Base-by-base conservation (phyloP, 306 rosid genomes). In the Delonix regia region DNA sequence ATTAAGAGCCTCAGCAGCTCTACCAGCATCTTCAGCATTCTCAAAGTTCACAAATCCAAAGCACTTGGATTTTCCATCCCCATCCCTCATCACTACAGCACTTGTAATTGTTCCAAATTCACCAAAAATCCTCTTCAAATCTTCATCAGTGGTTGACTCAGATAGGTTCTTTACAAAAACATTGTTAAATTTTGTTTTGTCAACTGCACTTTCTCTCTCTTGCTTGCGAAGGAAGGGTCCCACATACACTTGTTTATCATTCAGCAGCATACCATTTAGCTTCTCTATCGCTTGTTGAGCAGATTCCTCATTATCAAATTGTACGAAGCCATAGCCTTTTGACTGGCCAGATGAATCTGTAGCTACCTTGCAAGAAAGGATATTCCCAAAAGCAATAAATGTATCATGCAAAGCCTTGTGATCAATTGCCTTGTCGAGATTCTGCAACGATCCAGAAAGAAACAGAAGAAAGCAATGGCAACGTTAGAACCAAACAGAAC, bases 141-240 rank as follows among this genome's bases (percentile, higher is more conserved):
- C 99, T 47, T 95, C 99, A 48, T 95, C 99, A 39, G 90, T 86
- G 34, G 93, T 91, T 45, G 87, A 78, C 28, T 95, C 99, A 2
- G 96, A 80, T 4, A 93, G 83, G 80, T 95, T 95, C 91, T 95
- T 95, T 0, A 95, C 91, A 86, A 88, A 95, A 56, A 95, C 98
- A 86, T 95, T 93, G 84, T 89, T 90, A 74, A 95, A 95, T 39
- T 82, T 91, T 1, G 81, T 78, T 79, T 87, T 93, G 70, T 91
- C 97, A 48, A 19, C 4, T 21, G 76, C 53, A 83, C 69, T 63
- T 0, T 95, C 99, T 70, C 99, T 86, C 83, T 95, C 99, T 85
- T 93, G 99, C 88, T 93, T 95, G 80, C 97, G 99, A 70, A 89
- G 93, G 85, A 95, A 95, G 76, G 99, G 99, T 21, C 99, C 99